phyloP scores from a whole-genome alignment of 2,329 filamentous ascomycete species.

The Verticillium longisporum region DNA sequence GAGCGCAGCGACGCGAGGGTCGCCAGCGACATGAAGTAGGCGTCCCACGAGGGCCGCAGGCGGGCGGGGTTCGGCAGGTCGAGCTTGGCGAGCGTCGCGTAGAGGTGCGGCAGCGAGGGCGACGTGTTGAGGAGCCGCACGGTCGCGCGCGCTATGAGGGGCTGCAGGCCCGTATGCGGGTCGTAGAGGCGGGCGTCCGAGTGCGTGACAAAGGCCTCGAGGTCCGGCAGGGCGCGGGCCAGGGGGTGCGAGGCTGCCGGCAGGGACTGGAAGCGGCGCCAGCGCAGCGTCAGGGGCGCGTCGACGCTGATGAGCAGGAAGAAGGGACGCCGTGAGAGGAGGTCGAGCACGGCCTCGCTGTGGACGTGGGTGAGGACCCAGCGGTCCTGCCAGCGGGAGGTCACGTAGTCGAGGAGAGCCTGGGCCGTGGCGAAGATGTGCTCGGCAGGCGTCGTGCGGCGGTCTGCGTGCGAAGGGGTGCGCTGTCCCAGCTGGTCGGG shows the following conservation, averaged over 20 bases:
- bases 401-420: constrained; percentile 76
- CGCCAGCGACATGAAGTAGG: constrained; percentile 97
- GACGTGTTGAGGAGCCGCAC: constrained; percentile 84
- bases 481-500: neutral
- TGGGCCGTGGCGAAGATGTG: constrained; percentile 54
- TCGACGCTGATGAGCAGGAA: constrained; percentile 91
- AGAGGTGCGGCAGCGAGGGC: constrained; percentile 62
- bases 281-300: constrained; percentile 78
- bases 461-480: neutral
- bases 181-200: constrained; percentile 74
- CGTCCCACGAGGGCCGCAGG: constrained; percentile 86
- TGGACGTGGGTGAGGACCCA: constrained; percentile 85
- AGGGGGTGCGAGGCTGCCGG: neutral
- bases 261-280: constrained; percentile 60
- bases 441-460: constrained; percentile 6
- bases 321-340: constrained; percentile 74
- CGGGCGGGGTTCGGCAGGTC: constrained; percentile 73
- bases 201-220: constrained; percentile 49
- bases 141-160: constrained; percentile 74
- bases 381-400: constrained; percentile 70
- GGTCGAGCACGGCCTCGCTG: constrained; percentile 65
- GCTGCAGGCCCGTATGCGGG: constrained; percentile 56
- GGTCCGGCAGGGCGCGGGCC: constrained; percentile 12
- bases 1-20: constrained; percentile 82
- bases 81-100: constrained; percentile 64